These are phyloP conservation scores for Diophrys sp. DNA, from an alignment of 73 alveolate species.

Conservation along the genomic window DNA sequence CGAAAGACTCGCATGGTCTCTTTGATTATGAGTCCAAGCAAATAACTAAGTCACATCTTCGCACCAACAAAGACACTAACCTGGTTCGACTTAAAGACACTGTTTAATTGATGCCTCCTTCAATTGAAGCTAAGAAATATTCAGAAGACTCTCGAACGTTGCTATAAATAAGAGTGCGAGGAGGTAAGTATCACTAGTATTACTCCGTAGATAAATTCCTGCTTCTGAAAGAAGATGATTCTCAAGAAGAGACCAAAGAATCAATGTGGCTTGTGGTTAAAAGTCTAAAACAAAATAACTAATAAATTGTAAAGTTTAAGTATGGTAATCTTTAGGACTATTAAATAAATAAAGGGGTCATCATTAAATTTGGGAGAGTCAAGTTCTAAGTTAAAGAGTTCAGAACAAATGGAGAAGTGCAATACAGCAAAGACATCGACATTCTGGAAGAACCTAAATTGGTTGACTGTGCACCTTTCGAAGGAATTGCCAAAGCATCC, in stretches of 20 bases:
- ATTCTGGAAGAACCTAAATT: neutral
- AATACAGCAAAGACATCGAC: neutral
- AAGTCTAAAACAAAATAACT: conserved; percentile 6
- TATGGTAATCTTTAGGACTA: conserved; percentile 47
- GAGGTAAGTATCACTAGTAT: too few species aligned
- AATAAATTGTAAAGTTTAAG: neutral
- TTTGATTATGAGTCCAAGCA: conserved; percentile 50
- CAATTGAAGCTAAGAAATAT: too few species aligned
- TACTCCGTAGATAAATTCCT: too few species aligned
- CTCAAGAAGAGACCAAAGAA: conserved; percentile 7
- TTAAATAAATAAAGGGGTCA: conserved; percentile 55
- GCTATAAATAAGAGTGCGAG: too few species aligned
- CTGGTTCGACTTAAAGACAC: neutral
- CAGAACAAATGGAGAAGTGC: conserved; percentile 16
- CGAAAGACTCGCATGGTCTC: conserved; percentile 65
- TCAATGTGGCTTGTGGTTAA: conserved; percentile 42
- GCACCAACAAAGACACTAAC: neutral
- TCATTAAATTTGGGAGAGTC: conserved; percentile 78
- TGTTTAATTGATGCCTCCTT: neutral
- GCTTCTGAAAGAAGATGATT: too few species aligned
- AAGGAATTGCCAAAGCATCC: neutral
- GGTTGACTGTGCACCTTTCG: neutral
- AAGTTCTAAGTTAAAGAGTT: conserved; percentile 67
- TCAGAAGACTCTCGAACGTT: too few species aligned
- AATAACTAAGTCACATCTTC: neutral